Base-by-base conservation (phyloP, 306 rosid genomes). In the Echinosophora koreensis region DNA sequence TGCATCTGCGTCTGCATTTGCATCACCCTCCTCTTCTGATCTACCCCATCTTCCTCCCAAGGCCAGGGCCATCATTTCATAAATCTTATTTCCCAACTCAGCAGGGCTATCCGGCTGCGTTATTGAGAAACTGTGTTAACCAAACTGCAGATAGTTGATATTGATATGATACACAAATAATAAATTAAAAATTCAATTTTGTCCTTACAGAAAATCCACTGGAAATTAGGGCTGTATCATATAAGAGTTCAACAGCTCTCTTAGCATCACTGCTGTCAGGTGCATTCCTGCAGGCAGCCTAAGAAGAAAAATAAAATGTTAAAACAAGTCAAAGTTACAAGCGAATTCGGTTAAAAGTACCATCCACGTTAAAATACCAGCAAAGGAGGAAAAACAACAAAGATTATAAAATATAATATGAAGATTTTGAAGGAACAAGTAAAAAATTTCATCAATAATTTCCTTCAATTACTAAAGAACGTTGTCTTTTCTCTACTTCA, bases 11-110 rank as follows among this genome's bases (percentile, higher is more conserved):
- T 76, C 46, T 27, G 73, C 62, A 35, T 76, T 41, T 27, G 73
- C 62, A 35, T 58, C 90, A 27, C 67, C 79, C 50, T 55, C 92
- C 34, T 83, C 93, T 63, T 92, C 98, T 47, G 82, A 59, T 83
- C 99, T 84, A 46, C 98, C 99, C 99, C 99, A 96, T 82, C 96
- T 88, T 74, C 99, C 99, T 69, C 99, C 99, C 5, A 96, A 82
- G 58, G 99, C 99, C 88, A 96, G 74, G 8, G 96, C 87, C 96
- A 96, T 96, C 98, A 96, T 91, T 86, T 91, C 99, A 32, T 96
- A 96, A 30, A 92, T 92, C 85, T 96, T 96, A 76, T 72, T 88
- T 75, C 99, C 97, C 87, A 92, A 77, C 77, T 95, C 99, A 0
- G 97, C 97, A 6, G 99, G 99, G 86, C 99, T 95, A 76, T 95